Percentiles rank a stretch among this genome's conserved stretches.
Conservation (phyloP, 352 stramenopile genomes). For the Globisporangium camurandrum region DNA sequence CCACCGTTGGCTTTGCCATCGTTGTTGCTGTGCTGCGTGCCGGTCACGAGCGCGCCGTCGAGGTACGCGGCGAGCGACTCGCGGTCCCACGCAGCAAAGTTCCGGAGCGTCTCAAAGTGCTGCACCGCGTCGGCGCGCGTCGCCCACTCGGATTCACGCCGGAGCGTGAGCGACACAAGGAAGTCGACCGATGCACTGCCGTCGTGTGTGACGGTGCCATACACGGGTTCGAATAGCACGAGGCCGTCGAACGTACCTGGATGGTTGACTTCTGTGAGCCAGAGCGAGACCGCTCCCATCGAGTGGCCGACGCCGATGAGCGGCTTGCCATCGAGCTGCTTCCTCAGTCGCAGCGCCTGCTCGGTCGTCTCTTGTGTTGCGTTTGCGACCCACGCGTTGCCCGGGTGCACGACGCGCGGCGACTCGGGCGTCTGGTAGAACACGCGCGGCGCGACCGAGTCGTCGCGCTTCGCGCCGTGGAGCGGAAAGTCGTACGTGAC, state of each 20-base stretch:
- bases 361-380: not conserved
- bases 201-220: constrained; percentile 9
- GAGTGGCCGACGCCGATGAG: constrained; percentile 48
- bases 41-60: constrained; percentile 14
- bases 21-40: not conserved
- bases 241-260: constrained; percentile 34
- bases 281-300: constrained; percentile 31
- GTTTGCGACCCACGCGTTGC: constrained; percentile 15
- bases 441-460: constrained; percentile 17
- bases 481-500: constrained; percentile 27
- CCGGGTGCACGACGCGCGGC: constrained; percentile 29
- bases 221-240: constrained; percentile 37
- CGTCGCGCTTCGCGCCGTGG: constrained; percentile 30
- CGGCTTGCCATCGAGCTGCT: constrained; percentile 1
- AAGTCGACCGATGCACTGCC: constrained; percentile 18
- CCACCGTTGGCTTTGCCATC: too few species aligned
- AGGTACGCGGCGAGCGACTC: constrained; percentile 26
- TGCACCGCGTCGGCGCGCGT: constrained; percentile 14
- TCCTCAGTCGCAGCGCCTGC: not conserved
- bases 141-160: constrained; percentile 12
- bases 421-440: constrained; percentile 6
- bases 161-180: constrained; percentile 22
- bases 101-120: constrained; percentile 26
- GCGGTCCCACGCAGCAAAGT: constrained; percentile 28
- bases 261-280: constrained; percentile 24